Evolutionary conservation across 2,329 filamentous ascomycete species (phyloP).

Genomic region (Curvularia eragrostidis): DNA sequence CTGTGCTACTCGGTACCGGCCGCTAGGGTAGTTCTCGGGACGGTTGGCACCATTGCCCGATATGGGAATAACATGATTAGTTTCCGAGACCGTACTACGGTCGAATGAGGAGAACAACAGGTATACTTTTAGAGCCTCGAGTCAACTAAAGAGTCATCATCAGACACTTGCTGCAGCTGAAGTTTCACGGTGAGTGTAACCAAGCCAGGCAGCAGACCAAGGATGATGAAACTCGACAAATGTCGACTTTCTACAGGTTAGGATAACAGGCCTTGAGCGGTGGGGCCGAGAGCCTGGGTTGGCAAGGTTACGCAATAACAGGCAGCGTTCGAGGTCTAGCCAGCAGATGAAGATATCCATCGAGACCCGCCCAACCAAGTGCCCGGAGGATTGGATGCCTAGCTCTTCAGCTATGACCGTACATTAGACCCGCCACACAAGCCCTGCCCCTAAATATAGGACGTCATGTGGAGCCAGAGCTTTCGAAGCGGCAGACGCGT

Average conservation of each 20-base stretch:
- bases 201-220: not conserved
- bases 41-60: not conserved
- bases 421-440: constrained; percentile 10
- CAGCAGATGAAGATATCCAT: constrained; percentile 1
- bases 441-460: constrained; percentile 1
- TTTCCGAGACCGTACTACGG: no score
- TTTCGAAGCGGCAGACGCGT: constrained; percentile 7
- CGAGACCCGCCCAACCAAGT: constrained; percentile 9
- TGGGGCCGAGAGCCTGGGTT: not conserved
- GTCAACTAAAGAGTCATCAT: not conserved
- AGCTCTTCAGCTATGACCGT: constrained; percentile 7
- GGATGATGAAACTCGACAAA: not conserved
- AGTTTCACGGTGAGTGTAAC: not conserved
- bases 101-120: not conserved
- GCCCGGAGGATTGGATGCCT: constrained; percentile 17
- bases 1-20: constrained; percentile 5
- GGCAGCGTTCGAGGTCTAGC: not conserved
- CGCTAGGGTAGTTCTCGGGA: constrained; percentile 4
- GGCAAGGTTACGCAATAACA: not conserved
- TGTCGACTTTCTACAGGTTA: not conserved
- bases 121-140: not conserved
- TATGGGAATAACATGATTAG: not conserved
- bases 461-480: constrained; percentile 3
- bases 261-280: not conserved
- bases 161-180: not conserved